These are phyloP conservation scores for Leptographium galeiforme DNA, from an alignment of 2,329 filamentous ascomycete species.

Conservation along the genomic window DNA sequence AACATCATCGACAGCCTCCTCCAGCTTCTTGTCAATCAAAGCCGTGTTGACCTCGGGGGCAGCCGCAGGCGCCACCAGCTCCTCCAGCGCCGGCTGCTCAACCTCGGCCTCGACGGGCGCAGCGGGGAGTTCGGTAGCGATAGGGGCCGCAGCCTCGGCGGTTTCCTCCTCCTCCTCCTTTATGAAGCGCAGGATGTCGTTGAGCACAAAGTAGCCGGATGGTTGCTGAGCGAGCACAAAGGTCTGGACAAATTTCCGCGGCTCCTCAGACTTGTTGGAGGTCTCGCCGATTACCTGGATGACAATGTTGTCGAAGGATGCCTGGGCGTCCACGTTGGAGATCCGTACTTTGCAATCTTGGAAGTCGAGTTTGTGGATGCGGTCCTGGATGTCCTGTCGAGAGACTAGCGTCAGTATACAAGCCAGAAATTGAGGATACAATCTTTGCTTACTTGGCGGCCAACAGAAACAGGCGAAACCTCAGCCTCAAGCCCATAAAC, in stretches of 20 bases:
- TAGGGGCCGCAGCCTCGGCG: constrained; percentile 25
- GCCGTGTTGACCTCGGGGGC: constrained; percentile 28
- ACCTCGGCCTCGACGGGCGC: constrained; percentile 20
- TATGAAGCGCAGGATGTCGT: constrained; percentile 94
- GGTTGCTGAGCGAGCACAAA: constrained; percentile 94
- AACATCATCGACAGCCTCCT: constrained; percentile 36
- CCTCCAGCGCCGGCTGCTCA: constrained; percentile 28
- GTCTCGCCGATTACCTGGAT: constrained; percentile 98
- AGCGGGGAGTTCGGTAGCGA: constrained; percentile 35
- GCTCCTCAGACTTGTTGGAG: constrained; percentile 81
- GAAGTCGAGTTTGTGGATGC: constrained; percentile 85
- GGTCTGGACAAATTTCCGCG: constrained; percentile 94
- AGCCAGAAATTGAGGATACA: background rate
- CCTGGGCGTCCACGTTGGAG: constrained; percentile 93
- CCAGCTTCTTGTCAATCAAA: constrained; percentile 62
- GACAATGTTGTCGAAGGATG: constrained; percentile 83
- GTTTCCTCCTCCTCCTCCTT: constrained; percentile 71
- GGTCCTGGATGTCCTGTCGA: constrained; percentile 73
- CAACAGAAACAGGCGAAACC: constrained; percentile 72
- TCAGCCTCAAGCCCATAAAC: constrained; percentile 87
- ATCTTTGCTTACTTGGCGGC: constrained; percentile 56
- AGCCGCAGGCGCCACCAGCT: constrained; percentile 21
- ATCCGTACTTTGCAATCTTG: constrained; percentile 97
- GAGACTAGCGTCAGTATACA: background rate
- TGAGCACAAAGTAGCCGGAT: constrained; percentile 94